Evolutionary conservation across 192 early-diverging fungal species (phyloP).

Genomic region (Linderina pennispora): DNA sequence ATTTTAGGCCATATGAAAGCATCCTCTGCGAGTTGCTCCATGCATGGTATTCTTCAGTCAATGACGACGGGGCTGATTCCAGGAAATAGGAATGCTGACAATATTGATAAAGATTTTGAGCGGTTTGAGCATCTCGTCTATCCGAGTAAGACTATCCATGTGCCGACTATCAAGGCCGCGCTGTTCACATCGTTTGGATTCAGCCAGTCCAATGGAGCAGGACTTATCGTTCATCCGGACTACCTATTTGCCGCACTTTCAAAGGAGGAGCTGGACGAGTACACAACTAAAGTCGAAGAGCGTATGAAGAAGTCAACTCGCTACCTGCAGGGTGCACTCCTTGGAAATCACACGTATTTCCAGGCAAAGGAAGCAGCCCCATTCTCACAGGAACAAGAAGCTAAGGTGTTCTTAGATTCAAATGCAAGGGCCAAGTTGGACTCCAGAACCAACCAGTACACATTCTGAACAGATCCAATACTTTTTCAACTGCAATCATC

Average conservation of each 20-base stretch:
- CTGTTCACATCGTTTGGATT: slow-evolving; percentile 86
- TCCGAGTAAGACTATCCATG: slow-evolving; percentile 76
- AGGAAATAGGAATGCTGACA: not conserved
- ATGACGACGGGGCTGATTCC: not conserved
- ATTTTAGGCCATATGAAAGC: not conserved
- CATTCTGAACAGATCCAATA: no score
- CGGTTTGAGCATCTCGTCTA: slow-evolving; percentile 77
- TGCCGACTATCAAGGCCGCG: slow-evolving; percentile 80
- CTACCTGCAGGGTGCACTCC: slow-evolving; percentile 70
- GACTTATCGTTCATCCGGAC: slow-evolving; percentile 76
- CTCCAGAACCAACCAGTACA: no score
- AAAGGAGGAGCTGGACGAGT: slow-evolving; percentile 57
- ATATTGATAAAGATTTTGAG: slow-evolving; percentile 47
- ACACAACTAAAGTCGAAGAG: slow-evolving; percentile 53
- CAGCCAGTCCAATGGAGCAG: slow-evolving; percentile 82
- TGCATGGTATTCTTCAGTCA: not conserved
- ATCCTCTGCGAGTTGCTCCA: not conserved
- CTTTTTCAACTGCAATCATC: no score
- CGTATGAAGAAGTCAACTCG: slow-evolving; percentile 44
- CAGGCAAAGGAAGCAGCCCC: slow-evolving; percentile 76
- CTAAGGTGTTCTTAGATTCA: slow-evolving; percentile 76
- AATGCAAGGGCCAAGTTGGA: slow-evolving; percentile 69
- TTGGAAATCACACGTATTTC: slow-evolving; percentile 65
- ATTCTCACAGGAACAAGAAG: slow-evolving; percentile 69
- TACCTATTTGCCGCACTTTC: slow-evolving; percentile 73